These are phyloP conservation scores for Tanacetum coccineum DNA, from an alignment of 129 eudicot genomes.

Conservation along the genomic window DNA sequence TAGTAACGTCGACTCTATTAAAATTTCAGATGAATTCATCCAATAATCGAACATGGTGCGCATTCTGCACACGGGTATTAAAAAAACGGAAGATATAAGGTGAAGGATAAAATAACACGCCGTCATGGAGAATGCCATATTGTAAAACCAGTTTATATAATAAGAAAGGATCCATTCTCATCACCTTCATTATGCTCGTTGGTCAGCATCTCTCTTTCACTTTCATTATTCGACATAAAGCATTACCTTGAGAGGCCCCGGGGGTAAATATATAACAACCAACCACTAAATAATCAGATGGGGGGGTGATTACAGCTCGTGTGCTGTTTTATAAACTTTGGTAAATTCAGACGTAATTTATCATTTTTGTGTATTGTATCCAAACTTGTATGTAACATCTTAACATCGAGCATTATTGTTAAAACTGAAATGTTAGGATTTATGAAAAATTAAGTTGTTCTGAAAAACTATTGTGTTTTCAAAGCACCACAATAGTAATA, in stretches of 20 bases:
- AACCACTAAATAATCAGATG: constrained; percentile 14
- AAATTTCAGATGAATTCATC: constrained; percentile 85
- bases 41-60: constrained; percentile 81
- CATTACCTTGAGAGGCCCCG: constrained; percentile 98
- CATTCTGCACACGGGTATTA: constrained; percentile 50
- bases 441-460: neutral
- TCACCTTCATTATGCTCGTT: constrained; percentile 81
- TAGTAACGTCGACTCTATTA: constrained; percentile 91
- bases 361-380: too few species aligned
- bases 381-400: constrained; percentile 1
- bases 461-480: neutral
- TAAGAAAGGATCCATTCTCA: neutral
- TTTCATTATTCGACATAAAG: constrained; percentile 79
- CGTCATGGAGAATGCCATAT: constrained; percentile 7
- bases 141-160: constrained; percentile 7
- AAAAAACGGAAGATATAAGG: too few species aligned
- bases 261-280: constrained; percentile 59
- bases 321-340: neutral
- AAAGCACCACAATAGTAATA: neutral
- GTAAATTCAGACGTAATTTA: neutral
- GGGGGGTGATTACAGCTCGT: constrained; percentile 3
- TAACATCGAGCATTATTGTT: neutral
- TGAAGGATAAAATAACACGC: neutral
- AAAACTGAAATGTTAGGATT: neutral
- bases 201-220: constrained; percentile 93